phyloP scores from a whole-genome alignment of 2,329 filamentous ascomycete genomes.

The Apiospora hydei region DNA sequence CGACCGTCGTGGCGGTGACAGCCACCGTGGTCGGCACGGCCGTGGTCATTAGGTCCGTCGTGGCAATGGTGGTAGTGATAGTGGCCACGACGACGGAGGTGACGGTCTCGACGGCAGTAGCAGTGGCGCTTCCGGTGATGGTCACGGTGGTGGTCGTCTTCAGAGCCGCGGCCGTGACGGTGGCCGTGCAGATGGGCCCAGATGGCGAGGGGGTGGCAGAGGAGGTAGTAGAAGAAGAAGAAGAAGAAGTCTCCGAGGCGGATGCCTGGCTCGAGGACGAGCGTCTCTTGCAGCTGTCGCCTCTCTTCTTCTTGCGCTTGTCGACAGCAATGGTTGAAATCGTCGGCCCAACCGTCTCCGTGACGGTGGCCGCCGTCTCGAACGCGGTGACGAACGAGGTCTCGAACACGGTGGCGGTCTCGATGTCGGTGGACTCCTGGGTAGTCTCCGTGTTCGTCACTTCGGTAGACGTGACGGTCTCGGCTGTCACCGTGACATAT shows the following conservation, averaged over 20 bases:
- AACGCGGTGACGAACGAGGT: neutral
- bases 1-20: slow-evolving; percentile 9
- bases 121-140: slow-evolving; percentile 3
- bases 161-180: neutral
- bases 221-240: too few relatives aligned
- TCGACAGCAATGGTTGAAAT: neutral
- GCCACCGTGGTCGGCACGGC: slow-evolving; percentile 11
- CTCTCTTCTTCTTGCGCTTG: slow-evolving; percentile 10
- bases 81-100: slow-evolving; percentile 11
- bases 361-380: neutral
- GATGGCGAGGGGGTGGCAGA: neutral
- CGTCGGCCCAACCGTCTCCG: neutral
- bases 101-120: neutral
- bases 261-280: neutral
- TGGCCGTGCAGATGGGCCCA: neutral
- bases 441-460: too few relatives aligned
- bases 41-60: slow-evolving; percentile 1
- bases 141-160: slow-evolving; percentile 3
- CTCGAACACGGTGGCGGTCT: neutral
- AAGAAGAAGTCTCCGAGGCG: neutral
- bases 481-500: too few relatives aligned
- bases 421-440: too few relatives aligned
- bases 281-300: slow-evolving; percentile 1
- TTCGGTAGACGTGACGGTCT: too few relatives aligned
- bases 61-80: neutral